A percentile compares a stretch with the other conserved stretches of the same genome.
These are phyloP conservation scores for Globisporangium apiculatum DNA, from an alignment of 352 stramenopile genomes.

Conservation along the genomic window DNA sequence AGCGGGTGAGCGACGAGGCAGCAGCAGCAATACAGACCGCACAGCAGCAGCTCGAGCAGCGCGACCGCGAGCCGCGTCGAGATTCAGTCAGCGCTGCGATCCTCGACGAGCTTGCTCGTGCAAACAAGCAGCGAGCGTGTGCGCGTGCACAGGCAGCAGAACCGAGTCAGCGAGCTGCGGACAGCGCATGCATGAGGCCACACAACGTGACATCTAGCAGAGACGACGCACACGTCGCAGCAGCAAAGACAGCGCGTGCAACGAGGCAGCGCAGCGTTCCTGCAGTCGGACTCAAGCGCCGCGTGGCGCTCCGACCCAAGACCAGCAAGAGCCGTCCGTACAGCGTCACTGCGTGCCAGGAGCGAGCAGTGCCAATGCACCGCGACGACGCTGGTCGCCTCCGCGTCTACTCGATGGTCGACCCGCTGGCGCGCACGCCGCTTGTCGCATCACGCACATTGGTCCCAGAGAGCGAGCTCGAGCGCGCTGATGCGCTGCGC, in stretches of 20 bases:
- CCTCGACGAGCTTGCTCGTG: not conserved
- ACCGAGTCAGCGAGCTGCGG: not conserved
- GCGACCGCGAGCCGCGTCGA: not conserved
- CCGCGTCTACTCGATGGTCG: conserved; percentile 32
- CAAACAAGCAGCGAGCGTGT: not conserved
- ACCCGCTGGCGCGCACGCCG: conserved; percentile 12
- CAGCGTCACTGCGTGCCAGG: not conserved
- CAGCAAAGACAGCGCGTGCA: not conserved
- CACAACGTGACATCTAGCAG: too few relatives aligned
- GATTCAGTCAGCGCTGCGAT: not conserved
- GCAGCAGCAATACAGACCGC: not conserved
- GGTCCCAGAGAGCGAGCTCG: too few relatives aligned
- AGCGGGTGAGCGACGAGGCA: conserved; percentile 16
- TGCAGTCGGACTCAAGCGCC: not conserved
- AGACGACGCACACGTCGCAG: not conserved
- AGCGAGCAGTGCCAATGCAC: conserved; percentile 6
- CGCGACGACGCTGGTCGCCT: conserved; percentile 17
- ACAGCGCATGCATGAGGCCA: not conserved
- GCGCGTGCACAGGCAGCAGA: not conserved
- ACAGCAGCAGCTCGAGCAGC: not conserved
- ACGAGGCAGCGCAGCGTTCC: not conserved
- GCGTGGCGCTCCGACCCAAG: not conserved
- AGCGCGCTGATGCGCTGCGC: not conserved
- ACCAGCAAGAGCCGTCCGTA: conserved; percentile 1
- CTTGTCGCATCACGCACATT: not conserved